phyloP scores from a whole-genome alignment of 2,329 filamentous ascomycete genomes.

The Fusarium liriodendri region DNA sequence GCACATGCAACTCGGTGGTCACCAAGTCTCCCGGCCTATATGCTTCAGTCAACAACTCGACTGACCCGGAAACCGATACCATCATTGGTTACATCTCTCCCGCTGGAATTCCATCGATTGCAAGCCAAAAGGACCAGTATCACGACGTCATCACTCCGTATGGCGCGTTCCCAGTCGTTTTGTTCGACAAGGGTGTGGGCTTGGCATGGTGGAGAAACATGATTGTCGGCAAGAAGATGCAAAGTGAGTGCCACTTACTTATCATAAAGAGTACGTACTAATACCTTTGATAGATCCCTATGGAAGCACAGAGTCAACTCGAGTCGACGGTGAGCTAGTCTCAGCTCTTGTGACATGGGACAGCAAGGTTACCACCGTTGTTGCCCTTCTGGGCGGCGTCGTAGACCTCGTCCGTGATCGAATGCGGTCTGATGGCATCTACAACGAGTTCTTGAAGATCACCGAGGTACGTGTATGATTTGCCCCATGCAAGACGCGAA shows the following conservation, averaged over 20 bases:
- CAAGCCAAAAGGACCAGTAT: conserved; percentile 53
- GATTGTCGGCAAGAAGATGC: conserved; percentile 56
- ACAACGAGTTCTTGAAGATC: conserved; percentile 50
- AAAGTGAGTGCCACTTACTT: conserved; percentile 45
- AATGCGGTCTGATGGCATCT: conserved; percentile 52
- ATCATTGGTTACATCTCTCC: conserved; percentile 56
- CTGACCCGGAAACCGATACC: conserved; percentile 48
- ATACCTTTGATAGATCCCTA: conserved; percentile 46
- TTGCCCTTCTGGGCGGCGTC: conserved; percentile 53
- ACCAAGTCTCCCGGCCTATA: conserved; percentile 53
- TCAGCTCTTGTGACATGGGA: conserved; percentile 57
- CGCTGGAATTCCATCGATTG: conserved; percentile 54
- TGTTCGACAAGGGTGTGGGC: conserved; percentile 52
- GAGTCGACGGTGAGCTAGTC: conserved; percentile 52
- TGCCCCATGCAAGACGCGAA: accelerated
- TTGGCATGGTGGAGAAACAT: conserved; percentile 58
- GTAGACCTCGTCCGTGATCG: conserved; percentile 51
- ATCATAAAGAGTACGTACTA: not conserved
- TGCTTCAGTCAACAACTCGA: conserved; percentile 56
- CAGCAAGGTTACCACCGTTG: conserved; percentile 56
- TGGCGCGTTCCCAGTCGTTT: conserved; percentile 50
- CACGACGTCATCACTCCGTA: conserved; percentile 56
- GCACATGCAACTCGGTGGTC: conserved; percentile 55
- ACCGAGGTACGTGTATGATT: conserved; percentile 34
- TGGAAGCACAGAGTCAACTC: conserved; percentile 55